Percentiles rank a stretch among this genome's conserved stretches.
Evolutionary conservation across 169 alveolate species (phyloP).

Genomic region (Eimeria sp.): DNA sequence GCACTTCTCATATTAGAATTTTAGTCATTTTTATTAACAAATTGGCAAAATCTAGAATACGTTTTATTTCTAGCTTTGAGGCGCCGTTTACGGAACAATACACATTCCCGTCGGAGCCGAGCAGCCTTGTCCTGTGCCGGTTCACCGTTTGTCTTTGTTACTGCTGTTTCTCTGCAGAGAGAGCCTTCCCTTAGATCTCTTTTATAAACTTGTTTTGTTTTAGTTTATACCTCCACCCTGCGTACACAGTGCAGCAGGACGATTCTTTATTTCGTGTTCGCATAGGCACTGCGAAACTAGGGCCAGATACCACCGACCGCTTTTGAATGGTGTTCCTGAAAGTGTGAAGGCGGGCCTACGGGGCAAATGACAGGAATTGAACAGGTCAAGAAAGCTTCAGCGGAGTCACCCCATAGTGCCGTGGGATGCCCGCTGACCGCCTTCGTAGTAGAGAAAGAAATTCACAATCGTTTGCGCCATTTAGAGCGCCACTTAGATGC

Average conservation of each 20-base stretch:
- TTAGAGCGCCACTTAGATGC: conserved; percentile 68
- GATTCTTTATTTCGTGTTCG: neutral
- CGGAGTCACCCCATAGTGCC: neutral
- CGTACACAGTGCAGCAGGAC: neutral
- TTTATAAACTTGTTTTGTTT: neutral
- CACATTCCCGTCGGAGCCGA: neutral
- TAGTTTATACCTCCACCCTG: neutral
- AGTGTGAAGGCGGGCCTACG: neutral
- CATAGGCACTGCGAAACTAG: neutral
- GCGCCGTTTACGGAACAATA: neutral
- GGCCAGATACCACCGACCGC: neutral
- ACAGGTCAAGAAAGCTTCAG: neutral
- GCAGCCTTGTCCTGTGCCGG: neutral
- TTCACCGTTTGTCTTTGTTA: neutral
- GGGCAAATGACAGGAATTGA: neutral
- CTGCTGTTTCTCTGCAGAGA: neutral
- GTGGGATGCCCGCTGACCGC: conserved; percentile 18
- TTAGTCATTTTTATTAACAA: neutral
- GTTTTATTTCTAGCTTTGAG: neutral
- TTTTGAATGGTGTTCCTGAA: neutral
- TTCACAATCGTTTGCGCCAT: conserved; percentile 26
- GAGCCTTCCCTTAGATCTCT: neutral
- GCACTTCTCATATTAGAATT: neutral
- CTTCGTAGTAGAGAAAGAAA: conserved; percentile 4
- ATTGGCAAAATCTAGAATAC: neutral